Evolutionary conservation across 352 stramenopile species (phyloP).

Genomic region (Globisporangium canariense): DNA sequence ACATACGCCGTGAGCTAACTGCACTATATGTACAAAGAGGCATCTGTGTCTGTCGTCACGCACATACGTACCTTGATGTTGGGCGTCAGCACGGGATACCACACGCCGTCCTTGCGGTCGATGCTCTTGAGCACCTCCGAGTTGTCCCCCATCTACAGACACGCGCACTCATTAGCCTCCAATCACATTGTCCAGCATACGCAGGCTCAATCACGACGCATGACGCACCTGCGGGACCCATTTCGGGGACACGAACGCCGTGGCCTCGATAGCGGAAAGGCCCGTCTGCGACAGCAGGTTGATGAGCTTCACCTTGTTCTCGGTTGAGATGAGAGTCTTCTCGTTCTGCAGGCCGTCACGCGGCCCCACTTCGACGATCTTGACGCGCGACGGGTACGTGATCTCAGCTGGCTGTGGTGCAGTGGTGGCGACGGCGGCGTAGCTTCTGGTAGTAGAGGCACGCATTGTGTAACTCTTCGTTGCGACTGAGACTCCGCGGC

Average conservation of each 20-base stretch:
- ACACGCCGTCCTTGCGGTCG: constrained; percentile 64
- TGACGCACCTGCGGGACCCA: constrained; percentile 92
- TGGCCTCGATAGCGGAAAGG: constrained; percentile 90
- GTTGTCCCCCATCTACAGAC: constrained; percentile 92
- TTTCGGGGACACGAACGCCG: constrained; percentile 95
- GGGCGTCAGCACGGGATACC: constrained; percentile 90
- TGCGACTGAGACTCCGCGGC: background rate
- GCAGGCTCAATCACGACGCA: background rate
- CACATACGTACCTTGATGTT: constrained; percentile 84
- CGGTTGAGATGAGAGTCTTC: constrained; percentile 77
- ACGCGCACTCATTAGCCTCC: background rate
- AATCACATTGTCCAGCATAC: background rate
- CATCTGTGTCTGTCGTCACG: background rate
- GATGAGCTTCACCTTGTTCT: constrained; percentile 92
- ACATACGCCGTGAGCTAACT: background rate
- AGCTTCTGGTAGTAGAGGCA: background rate
- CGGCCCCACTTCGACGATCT: constrained; percentile 94
- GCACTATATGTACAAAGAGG: background rate
- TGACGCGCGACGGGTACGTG: constrained; percentile 72
- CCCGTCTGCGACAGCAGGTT: constrained; percentile 89
- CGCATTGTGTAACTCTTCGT: background rate
- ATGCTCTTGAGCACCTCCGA: constrained; percentile 87
- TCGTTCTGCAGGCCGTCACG: constrained; percentile 97
- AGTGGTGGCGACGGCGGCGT: background rate
- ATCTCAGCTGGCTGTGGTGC: background rate